These are phyloP conservation scores for Rubia occidens DNA, from an alignment of 305 asterid genomes.

Conservation along the genomic window DNA sequence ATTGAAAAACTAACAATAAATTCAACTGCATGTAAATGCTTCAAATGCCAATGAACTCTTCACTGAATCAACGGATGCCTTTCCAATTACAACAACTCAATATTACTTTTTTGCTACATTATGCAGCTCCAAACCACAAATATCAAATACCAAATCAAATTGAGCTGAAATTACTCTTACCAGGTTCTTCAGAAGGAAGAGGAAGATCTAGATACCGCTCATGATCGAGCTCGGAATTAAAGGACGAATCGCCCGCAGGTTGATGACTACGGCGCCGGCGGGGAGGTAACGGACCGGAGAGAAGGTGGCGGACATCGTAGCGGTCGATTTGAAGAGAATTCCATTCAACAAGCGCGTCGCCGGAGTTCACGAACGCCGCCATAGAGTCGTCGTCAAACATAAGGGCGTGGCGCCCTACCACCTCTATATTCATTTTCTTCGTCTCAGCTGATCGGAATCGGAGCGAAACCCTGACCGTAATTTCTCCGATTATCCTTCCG, in stretches of 20 bases:
- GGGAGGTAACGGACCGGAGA: slow-evolving; percentile 67
- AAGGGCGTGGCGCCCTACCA: slow-evolving; percentile 78
- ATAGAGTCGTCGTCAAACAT: slow-evolving; percentile 72
- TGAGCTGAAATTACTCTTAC: slow-evolving; percentile 23
- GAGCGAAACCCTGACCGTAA: slow-evolving; percentile 10
- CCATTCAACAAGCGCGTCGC: slow-evolving; percentile 87
- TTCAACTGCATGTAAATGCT: neutral
- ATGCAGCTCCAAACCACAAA: neutral
- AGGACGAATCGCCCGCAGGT: slow-evolving; percentile 27
- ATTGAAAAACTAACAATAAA: neutral
- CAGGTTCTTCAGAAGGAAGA: slow-evolving; percentile 41
- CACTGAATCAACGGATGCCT: no score
- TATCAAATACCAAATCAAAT: neutral
- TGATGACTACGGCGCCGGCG: slow-evolving; percentile 44
- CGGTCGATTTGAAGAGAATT: slow-evolving; percentile 82
- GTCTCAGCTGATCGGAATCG: neutral
- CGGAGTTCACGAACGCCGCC: slow-evolving; percentile 80
- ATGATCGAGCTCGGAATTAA: slow-evolving; percentile 50
- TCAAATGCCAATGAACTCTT: neutral
- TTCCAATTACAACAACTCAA: neutral
- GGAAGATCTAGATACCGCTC: slow-evolving; percentile 82
- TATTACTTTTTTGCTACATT: neutral
- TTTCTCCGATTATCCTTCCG: neutral
- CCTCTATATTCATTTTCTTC: slow-evolving; percentile 51
- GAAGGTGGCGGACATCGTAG: slow-evolving; percentile 92